Evolutionary conservation across 2,329 filamentous ascomycete species (phyloP).

Genomic region (Achaetomium macrosporum): DNA sequence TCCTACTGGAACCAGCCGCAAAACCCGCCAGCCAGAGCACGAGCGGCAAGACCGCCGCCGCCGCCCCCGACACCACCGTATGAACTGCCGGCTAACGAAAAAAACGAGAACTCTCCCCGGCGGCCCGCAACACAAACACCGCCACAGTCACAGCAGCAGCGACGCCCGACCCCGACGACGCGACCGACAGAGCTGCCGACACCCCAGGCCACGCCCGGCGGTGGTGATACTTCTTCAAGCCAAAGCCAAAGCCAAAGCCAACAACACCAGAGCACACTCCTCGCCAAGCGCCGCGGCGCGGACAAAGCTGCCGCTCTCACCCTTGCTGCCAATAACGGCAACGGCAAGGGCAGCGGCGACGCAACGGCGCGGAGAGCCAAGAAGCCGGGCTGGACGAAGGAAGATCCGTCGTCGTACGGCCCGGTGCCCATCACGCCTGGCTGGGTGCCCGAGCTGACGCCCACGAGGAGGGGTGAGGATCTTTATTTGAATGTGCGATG

Average conservation of each 20-base stretch:
- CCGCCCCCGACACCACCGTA: conserved; percentile 2
- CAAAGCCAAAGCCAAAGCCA: conserved; percentile 13
- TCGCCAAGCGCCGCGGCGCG: conserved; percentile 47
- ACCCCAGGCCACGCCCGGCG: conserved; percentile 2
- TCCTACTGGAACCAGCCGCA: conserved; percentile 16
- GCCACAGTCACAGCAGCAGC: neutral
- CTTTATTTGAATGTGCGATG: conserved; percentile 53
- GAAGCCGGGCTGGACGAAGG: conserved; percentile 9
- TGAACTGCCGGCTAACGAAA: conserved; percentile 4
- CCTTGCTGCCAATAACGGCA: conserved; percentile 19
- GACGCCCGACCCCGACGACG: neutral
- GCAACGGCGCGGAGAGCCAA: neutral
- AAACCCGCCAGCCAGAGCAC: neutral
- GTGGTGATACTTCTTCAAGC: neutral
- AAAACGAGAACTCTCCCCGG: neutral
- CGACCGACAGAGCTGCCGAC: neutral
- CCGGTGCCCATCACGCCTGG: conserved; percentile 44
- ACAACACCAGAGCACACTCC: conserved; percentile 35
- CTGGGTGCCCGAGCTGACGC: conserved; percentile 62
- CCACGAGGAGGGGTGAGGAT: conserved; percentile 60
- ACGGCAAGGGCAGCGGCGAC: neutral
- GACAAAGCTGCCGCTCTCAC: conserved; percentile 44
- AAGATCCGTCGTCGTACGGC: neutral
- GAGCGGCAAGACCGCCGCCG: neutral
- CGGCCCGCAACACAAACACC: neutral